Percentiles rank a stretch among this genome's conserved stretches.
Conservation (phyloP, 176 grass and related monocot genomes). For the Oryza glaberrima region DNA sequence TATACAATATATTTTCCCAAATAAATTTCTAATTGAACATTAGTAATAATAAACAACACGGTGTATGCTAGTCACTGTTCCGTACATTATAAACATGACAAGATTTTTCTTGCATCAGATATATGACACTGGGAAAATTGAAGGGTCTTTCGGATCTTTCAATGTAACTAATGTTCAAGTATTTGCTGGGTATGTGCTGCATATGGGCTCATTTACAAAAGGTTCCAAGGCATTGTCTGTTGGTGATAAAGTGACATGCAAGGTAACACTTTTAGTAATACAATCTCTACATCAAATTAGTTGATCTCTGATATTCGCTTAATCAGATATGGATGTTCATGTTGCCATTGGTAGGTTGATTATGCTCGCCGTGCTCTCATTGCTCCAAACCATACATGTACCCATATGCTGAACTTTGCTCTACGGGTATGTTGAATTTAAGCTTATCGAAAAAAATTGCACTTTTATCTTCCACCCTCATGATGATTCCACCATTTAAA, state of each 20-base stretch:
- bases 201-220: constrained; percentile 70
- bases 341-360: constrained; percentile 73
- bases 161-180: constrained; percentile 84
- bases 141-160: constrained; percentile 86
- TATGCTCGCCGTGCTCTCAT: constrained; percentile 70
- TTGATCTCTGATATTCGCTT: constrained; percentile 17
- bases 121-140: constrained; percentile 83
- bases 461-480: not conserved
- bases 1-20: not conserved
- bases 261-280: constrained; percentile 46
- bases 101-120: constrained; percentile 59
- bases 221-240: constrained; percentile 58
- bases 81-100: constrained; percentile 4
- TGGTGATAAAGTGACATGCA: constrained; percentile 79
- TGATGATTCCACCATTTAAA: constrained; percentile 18
- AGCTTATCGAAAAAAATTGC: constrained; percentile 29
- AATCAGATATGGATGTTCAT: constrained; percentile 31
- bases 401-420: constrained; percentile 98
- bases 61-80: not conserved
- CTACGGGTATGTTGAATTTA: constrained; percentile 64
- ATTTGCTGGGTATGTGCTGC: constrained; percentile 89
- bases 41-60: not conserved
- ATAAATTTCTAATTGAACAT: not conserved
- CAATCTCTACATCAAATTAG: not conserved
- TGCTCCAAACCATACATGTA: constrained; percentile 98